These are phyloP conservation scores for Kodamaea sagamina DNA, from an alignment of 805 yeast species.

Conservation along the genomic window DNA sequence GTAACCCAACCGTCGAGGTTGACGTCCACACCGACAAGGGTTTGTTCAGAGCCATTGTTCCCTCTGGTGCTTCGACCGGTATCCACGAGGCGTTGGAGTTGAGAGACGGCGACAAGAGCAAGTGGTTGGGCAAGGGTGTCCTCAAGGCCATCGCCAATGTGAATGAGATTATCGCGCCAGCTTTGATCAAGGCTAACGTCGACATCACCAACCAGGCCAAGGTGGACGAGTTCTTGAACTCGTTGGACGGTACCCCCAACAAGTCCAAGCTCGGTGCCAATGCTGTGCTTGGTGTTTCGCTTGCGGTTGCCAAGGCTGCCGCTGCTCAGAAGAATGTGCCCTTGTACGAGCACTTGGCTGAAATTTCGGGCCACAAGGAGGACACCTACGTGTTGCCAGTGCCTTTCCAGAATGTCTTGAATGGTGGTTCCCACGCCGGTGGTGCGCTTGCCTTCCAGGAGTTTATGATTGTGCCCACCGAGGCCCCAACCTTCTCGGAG, in stretches of 20 bases:
- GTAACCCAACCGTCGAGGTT: constrained; percentile 99
- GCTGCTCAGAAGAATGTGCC: constrained; percentile 95
- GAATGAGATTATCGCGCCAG: constrained; percentile 93
- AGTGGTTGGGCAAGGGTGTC: constrained; percentile 99
- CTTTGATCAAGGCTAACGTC: constrained; percentile 74
- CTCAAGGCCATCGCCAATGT: constrained; percentile 95
- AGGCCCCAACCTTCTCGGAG: constrained; percentile 87
- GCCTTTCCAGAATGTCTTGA: constrained; percentile 97
- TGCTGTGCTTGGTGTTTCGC: constrained; percentile 97
- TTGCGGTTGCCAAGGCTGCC: constrained; percentile 97
- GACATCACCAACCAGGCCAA: constrained; percentile 86
- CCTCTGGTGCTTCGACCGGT: constrained; percentile 99
- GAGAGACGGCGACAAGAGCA: constrained; percentile 96
- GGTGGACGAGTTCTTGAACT: constrained; percentile 80
- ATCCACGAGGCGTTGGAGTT: constrained; percentile 97
- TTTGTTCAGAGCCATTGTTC: constrained; percentile 94
- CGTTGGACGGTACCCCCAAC: constrained; percentile 96
- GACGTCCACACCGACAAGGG: constrained; percentile 93
- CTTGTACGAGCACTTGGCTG: constrained; percentile 88
- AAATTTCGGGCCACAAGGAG: constrained; percentile 69
- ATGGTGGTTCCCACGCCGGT: constrained; percentile 99
- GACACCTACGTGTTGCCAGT: constrained; percentile 94
- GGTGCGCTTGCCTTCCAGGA: constrained; percentile 99
- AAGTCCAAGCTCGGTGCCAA: constrained; percentile 97
- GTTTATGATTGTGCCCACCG: constrained; percentile 98